Base-by-base conservation (phyloP, 1,284 basidiomycete genomes). In the Malassezia nana region DNA sequence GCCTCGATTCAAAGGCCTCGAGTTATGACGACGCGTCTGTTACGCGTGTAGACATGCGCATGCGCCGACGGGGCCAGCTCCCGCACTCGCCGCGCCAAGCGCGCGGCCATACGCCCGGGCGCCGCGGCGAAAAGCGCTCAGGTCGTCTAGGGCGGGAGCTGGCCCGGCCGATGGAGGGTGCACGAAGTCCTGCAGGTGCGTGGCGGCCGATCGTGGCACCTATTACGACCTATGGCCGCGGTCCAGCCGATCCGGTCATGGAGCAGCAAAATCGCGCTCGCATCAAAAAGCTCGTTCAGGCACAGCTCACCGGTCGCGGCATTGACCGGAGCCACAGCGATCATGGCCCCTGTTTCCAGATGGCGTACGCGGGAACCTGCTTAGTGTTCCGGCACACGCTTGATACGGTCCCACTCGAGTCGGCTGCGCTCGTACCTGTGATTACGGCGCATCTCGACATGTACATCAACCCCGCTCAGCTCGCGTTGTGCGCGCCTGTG, bases 281-380 rank as follows among this genome's bases (percentile, higher is more conserved):
- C 18, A 63, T 64, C 47, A 63, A 63, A 51, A 51, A 52, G 24
- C 56, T 64, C 32, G 62, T 64, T 1, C 59, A 62, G n/a, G 46
- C 64, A 38, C 63, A 64, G 47, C 44, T 64, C 1, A 32, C 50
- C 1, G 63, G 63, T 12, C 46, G 51, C 16, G 62, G 62, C 15
- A 28, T 64, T 26, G 62, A 64, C 33, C 51, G 54, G 10, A 35
- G 26, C 5, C 26, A 51, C 16, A 26, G 22, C 7, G 48, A 51
- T 18, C 33, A 51, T 38, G 42, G 30, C 1, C 26, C 48, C 7
- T 51, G 42, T 30, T 56, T 56, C 26, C 54, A 56, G 18, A 45
- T 44, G 18, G 45, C 54, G 0, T 56, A 56, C 24, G 48, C 49
- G 2, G 54, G 54, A 9, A 56, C 54, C 2, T 50, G 54, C 20